Percentiles rank a stretch among this genome's conserved stretches.
phyloP scores from a whole-genome alignment of 75 land plant species.

The Picea sitchensis region DNA sequence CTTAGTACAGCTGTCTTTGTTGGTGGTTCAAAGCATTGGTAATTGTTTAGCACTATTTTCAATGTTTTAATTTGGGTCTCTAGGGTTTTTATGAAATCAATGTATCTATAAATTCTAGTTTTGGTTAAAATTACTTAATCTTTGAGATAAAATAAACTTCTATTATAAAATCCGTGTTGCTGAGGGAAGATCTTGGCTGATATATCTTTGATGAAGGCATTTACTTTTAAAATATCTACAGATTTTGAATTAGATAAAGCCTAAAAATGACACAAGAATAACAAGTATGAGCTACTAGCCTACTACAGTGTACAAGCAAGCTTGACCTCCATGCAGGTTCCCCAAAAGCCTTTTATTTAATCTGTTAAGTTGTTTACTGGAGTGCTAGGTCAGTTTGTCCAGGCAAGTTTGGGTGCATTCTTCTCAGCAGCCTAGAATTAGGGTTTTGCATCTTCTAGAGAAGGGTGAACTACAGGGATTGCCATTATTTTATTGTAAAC shows the following conservation, averaged over 20 bases:
- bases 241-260: neutral
- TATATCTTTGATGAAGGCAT: neutral
- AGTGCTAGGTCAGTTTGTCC: too few species aligned
- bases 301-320: neutral
- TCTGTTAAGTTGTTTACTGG: too few species aligned
- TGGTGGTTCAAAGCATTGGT: constrained; percentile 80
- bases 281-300: neutral
- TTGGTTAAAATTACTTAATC: neutral
- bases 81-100: neutral
- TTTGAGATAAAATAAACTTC: neutral
- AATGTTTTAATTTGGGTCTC: neutral
- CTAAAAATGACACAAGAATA: neutral
- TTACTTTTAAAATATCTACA: neutral
- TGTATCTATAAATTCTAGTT: neutral
- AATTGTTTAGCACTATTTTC: constrained; percentile 7
- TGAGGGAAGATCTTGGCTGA: neutral
- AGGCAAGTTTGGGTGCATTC: too few species aligned
- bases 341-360: too few species aligned
- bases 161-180: neutral
- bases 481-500: too few species aligned
- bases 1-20: constrained; percentile 84
- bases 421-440: too few species aligned
- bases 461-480: too few species aligned
- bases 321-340: too few species aligned
- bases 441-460: too few species aligned